Base-by-base conservation (phyloP, 306 rosid species). In the Prunus campanulata region DNA sequence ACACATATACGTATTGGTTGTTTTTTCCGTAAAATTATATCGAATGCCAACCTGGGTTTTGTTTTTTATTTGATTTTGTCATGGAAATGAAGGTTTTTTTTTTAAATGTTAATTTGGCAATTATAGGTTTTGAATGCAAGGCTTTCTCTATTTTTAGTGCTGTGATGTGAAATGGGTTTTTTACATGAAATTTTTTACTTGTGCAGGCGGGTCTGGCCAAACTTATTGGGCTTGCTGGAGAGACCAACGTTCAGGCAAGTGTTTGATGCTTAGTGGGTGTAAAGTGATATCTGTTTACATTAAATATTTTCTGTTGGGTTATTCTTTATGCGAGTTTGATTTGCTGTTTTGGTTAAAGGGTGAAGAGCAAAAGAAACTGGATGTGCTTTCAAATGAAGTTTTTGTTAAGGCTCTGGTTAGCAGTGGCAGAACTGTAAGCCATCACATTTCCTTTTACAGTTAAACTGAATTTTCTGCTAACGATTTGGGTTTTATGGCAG, bases 171-270 rank as follows among this genome's bases (percentile, higher is more conserved):
- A 3, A 39, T 39, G 66, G 56, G 48, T 15, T 2, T 19, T 72
- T 71, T 27, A 2, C 11, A 20, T 61, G 22, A n/a, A 44, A 25
- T 46, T 62, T 39, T 61, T 48, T 5, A 54, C 49, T 74, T 63
- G 42, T 66, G 83, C 90, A 95, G 98, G 99, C 97, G 39, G 99
- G 99, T 74, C 89, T 95, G 74, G 97, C 99, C 16, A 95, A 95
- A 79, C 97, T 95, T 66, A 92, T 95, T 78, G 99, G 99, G 79
- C 97, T 92, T 77, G 99, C 99, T 50, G 99, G 99, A 77, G 99
- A 92, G 85, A 94, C 98, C 73, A 94, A 94, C 81, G 87, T 94
- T 61, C 98, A 94, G 98, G 98, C 57, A 84, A 83, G 30, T 73
- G 75, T 48, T 12, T 56, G 46, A 60, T 72, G 2, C 42, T 81